Conservation (phyloP, 1,139 yeast genomes). For the Spencermartinsiella ligniputridi region DNA sequence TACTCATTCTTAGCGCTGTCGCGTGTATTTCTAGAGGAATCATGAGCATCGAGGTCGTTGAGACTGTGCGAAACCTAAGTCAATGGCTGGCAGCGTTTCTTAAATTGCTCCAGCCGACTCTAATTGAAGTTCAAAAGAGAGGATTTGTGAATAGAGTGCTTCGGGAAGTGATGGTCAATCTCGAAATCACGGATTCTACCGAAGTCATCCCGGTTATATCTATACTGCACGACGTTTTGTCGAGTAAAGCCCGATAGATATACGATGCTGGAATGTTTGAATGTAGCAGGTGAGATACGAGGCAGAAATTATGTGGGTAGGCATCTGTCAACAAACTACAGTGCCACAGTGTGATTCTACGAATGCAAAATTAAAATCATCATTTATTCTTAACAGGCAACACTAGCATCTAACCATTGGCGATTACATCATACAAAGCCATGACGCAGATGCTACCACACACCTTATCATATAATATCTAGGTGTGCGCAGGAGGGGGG, state of each 20-base stretch:
- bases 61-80: neutral
- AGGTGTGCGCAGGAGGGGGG: too few species aligned
- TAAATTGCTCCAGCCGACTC: neutral
- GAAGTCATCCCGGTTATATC: neutral
- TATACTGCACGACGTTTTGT: neutral
- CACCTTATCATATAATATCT: too few species aligned
- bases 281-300: too few species aligned
- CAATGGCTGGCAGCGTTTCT: conserved; percentile 1
- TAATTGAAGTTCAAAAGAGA: neutral
- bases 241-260: neutral
- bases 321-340: too few species aligned
- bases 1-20: conserved; percentile 12
- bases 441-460: too few species aligned
- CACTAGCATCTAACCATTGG: too few species aligned
- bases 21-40: conserved; percentile 14
- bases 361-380: neutral
- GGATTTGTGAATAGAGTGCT: conserved; percentile 1
- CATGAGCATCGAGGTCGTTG: neutral
- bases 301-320: too few species aligned
- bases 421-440: too few species aligned
- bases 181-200: neutral
- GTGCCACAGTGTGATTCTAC: neutral
- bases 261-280: too few species aligned
- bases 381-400: neutral
- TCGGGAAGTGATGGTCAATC: neutral